These are phyloP conservation scores for Chaetomium sp. DNA, from an alignment of 2,329 filamentous ascomycete genomes.

Conservation along the genomic window DNA sequence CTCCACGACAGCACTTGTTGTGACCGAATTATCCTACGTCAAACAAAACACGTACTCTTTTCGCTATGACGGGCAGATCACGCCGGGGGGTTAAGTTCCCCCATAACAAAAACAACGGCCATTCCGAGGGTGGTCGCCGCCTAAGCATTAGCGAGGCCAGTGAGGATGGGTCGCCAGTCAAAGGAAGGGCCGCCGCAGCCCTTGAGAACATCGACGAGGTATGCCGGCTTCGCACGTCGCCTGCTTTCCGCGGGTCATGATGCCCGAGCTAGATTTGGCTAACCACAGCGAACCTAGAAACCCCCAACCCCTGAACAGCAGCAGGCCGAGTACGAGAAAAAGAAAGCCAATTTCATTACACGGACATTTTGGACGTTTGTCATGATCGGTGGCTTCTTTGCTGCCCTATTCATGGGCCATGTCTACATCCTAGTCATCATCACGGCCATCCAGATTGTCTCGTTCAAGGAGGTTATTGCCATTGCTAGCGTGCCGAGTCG, in stretches of 20 bases:
- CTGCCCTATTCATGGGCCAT: constrained; percentile 87
- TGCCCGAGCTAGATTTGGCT: constrained; percentile 5
- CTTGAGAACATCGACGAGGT: constrained; percentile 36
- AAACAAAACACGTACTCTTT: background rate
- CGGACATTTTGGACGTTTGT: constrained; percentile 96
- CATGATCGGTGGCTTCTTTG: constrained; percentile 94
- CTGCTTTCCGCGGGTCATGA: background rate
- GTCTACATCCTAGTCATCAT: constrained; percentile 94
- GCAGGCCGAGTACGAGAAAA: constrained; percentile 82
- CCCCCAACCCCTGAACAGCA: constrained; percentile 33
- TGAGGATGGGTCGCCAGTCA: constrained; percentile 44
- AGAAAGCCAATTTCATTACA: constrained; percentile 95
- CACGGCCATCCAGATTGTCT: constrained; percentile 90
- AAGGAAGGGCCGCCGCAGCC: constrained; percentile 21
- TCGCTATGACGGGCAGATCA: constrained; percentile 30
- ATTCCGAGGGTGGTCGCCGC: constrained; percentile 49
- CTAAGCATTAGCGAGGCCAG: constrained; percentile 67
- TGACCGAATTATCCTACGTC: background rate
- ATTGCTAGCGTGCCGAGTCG: constrained; percentile 92
- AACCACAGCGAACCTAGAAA: constrained; percentile 33
- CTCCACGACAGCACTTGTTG: background rate
- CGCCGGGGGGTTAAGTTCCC: constrained; percentile 51
- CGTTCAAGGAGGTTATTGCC: constrained; percentile 98
- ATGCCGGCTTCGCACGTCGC: background rate
- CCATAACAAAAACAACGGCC: constrained; percentile 36